phyloP scores from a whole-genome alignment of 768 basidiomycete species.

The Pholiota conissans region DNA sequence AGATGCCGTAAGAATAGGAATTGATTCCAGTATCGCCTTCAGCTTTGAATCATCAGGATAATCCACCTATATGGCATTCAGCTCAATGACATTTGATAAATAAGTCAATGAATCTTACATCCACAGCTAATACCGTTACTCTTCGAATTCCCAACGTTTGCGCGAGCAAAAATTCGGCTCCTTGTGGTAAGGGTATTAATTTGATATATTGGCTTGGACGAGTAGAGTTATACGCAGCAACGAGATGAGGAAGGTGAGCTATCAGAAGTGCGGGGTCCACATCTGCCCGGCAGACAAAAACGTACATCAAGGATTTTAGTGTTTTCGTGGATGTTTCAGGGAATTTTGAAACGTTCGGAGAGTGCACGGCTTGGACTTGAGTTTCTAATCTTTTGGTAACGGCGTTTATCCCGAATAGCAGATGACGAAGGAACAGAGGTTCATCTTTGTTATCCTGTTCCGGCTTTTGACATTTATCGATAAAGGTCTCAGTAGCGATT shows the following conservation, averaged over 20 bases:
- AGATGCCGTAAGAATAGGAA: slow-evolving; percentile 60
- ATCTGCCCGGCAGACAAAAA: slow-evolving; percentile 77
- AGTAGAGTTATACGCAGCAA: slow-evolving; percentile 72
- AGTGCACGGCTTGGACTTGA: slow-evolving; percentile 40
- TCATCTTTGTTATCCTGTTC: not conserved
- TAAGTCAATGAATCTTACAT: slow-evolving; percentile 43
- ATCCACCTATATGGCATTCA: slow-evolving; percentile 3
- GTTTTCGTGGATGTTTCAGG: slow-evolving; percentile 11
- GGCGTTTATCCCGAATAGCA: slow-evolving; percentile 74
- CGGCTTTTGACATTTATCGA: not conserved
- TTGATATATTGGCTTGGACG: slow-evolving; percentile 38
- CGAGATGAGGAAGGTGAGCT: slow-evolving; percentile 73
- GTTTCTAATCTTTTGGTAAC: slow-evolving; percentile 74
- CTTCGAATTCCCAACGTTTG: slow-evolving; percentile 64
- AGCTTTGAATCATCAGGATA: slow-evolving; percentile 11
- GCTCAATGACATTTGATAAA: not conserved
- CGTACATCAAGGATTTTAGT: slow-evolving; percentile 32
- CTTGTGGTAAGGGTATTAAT: slow-evolving; percentile 65
- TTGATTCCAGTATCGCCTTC: slow-evolving; percentile 40
- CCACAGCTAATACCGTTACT: slow-evolving; percentile 64
- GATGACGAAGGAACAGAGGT: slow-evolving; percentile 46
- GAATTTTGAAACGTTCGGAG: slow-evolving; percentile 19
- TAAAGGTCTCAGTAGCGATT: too few species aligned
- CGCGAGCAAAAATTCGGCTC: slow-evolving; percentile 63
- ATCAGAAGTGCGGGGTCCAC: slow-evolving; percentile 71